Conservation (phyloP, 129 eudicot genomes). For the Flaveria bidentis region DNA sequence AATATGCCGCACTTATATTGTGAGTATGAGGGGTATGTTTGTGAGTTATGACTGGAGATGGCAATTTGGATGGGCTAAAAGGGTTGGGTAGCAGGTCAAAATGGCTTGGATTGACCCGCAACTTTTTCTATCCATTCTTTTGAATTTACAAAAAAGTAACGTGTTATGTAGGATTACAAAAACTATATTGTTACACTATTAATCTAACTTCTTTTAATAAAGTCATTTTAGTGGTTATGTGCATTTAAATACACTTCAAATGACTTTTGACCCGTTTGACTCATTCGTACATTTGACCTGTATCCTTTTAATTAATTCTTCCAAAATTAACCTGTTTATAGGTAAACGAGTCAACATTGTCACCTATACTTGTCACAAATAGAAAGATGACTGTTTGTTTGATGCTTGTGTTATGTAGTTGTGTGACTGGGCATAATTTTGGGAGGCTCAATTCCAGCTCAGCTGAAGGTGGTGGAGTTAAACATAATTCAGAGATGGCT, state of each 20-base stretch:
- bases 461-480: slow-evolving; percentile 25
- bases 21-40: slow-evolving; percentile 17
- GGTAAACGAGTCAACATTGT: not conserved
- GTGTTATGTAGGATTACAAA: not conserved
- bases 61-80: too few relatives aligned
- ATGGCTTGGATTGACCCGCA: not conserved
- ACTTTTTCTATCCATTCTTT: not conserved
- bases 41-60: not conserved
- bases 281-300: not conserved
- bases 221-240: not conserved
- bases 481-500: slow-evolving; percentile 6
- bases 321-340: too few relatives aligned
- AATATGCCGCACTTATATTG: not conserved
- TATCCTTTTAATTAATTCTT: too few relatives aligned
- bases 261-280: not conserved
- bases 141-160: not conserved
- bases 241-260: not conserved
- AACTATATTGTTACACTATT: not conserved
- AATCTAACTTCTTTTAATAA: not conserved
- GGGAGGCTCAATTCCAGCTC: slow-evolving; percentile 35
- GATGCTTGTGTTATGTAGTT: slow-evolving; percentile 32
- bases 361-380: slow-evolving; percentile 5
- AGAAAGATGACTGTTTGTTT: slow-evolving; percentile 10
- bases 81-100: not conserved
- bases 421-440: slow-evolving; percentile 44